Evolutionary conservation across 495 filamentous ascomycete species (phyloP), one percentile per base, ranked within the genome.

Genomic region (Friedmanniomyces simplex): DNA sequence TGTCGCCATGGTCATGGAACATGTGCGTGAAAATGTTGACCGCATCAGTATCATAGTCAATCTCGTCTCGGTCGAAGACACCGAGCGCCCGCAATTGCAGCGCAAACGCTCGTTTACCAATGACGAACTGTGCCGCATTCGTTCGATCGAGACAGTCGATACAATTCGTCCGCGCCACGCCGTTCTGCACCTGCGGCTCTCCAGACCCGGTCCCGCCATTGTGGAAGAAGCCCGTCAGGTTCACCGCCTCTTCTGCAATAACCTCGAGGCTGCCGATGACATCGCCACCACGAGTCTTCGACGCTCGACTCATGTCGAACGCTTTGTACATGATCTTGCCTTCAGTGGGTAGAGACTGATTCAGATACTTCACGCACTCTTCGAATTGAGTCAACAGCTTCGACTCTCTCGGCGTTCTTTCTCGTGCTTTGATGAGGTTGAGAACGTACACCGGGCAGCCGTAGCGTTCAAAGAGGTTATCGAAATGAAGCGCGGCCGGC

Each of bases 141-240:
- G 93, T 98, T 42, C 93, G 81, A 68, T 98, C 93, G 14, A 98
- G 76, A 62, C 93, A 98, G 66, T 98, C 93, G 60, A 97, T 97
- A 67, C 93, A 98, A 65, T 98, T 98, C 0, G 94, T 97, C 60
- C 93, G 82, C 14, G 87, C 90, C 42, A 98, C 82, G 5, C 93
- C 93, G 60, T 96, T 94, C 66, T 98, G 93, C 26, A 91, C 76
- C n/a, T 72, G 78, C 10, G 88, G 72, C 39, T 78, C 77, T 4
- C 78, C 79, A 43, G 79, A 80, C 1, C 76, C 72, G 45, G 79
- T 79, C 61, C 84, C 79, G 1, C 89, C 93, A 65, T 97, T 98
- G 57, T 88, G 89, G 73, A 98, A 98, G 69, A 97, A 95, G 2
- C 90, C 87, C 0, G 90, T 97, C 34, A 81, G 85, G 1, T 77